These are phyloP conservation scores for Globisporangium emineosum DNA, from an alignment of 352 stramenopile species.

Conservation along the genomic window DNA sequence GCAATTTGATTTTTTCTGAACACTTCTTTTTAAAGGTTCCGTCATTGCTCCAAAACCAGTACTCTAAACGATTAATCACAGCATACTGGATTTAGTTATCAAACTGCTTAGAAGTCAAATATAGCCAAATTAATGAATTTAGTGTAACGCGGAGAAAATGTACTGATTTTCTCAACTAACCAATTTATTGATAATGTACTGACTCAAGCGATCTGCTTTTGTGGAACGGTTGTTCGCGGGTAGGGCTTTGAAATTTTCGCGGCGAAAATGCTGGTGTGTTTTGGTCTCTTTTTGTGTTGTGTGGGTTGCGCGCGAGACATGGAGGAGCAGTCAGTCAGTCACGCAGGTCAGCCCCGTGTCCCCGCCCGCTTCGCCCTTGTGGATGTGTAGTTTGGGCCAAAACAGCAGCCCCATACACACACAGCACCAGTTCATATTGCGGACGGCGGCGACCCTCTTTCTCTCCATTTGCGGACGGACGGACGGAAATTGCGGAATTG, in stretches of 20 bases:
- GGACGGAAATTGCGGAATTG: background rate
- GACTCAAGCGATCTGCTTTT: background rate
- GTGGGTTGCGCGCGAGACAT: slow-evolving; percentile 4
- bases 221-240: slow-evolving; percentile 11
- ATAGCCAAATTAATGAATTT: no score
- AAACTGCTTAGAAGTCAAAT: no score
- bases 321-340: background rate
- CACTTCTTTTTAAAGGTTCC: background rate
- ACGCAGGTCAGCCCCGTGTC: background rate
- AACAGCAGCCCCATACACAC: slow-evolving; percentile 2
- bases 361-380: no score
- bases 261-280: slow-evolving; percentile 15
- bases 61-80: background rate
- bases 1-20: background rate
- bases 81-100: background rate
- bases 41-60: background rate
- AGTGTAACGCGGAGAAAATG: no score
- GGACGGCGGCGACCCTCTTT: no score
- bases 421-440: no score
- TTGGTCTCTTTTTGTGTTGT: background rate
- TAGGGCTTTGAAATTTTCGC: slow-evolving; percentile 79
- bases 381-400: background rate
- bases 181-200: no score
- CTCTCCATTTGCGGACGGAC: background rate
- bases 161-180: background rate